A percentile compares a stretch with the other conserved stretches of the same genome.
These are phyloP conservation scores for Xylariaceae sp. DNA, from an alignment of 2,329 filamentous ascomycete genomes.

Conservation along the genomic window DNA sequence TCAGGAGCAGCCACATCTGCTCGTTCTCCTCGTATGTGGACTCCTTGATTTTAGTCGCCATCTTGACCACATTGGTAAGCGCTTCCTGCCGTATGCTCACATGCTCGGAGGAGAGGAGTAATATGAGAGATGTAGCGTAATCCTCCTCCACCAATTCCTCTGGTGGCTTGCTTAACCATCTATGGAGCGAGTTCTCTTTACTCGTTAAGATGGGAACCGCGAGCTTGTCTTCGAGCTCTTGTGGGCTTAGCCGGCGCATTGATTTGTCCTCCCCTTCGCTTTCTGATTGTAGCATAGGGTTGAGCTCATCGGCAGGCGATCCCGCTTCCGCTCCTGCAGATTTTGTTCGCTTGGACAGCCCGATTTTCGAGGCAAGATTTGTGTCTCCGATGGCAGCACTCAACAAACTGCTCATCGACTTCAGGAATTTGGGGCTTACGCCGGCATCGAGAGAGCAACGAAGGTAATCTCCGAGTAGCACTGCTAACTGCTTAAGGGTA, in stretches of 20 bases:
- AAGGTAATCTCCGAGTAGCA: constrained; percentile 55
- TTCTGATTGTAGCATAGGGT: constrained; percentile 1
- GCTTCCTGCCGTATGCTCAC: constrained; percentile 75
- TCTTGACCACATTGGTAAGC: constrained; percentile 61
- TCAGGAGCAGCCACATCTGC: constrained; percentile 72
- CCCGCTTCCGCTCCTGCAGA: constrained; percentile 2
- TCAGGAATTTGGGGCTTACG: constrained; percentile 43
- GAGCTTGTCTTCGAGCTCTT: constrained; percentile 49
- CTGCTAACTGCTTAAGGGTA: constrained; percentile 43
- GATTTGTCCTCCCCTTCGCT: constrained; percentile 7
- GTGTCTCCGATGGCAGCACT: constrained; percentile 30
- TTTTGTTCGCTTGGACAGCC: constrained; percentile 17
- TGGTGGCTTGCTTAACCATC: constrained; percentile 71
- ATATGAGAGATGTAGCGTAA: constrained; percentile 62
- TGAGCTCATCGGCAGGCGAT: constrained; percentile 1
- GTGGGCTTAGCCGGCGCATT: constrained; percentile 26
- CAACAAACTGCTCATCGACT: constrained; percentile 40
- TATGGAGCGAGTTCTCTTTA: constrained; percentile 49
- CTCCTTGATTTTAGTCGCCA: constrained; percentile 56
- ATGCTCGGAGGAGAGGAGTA: constrained; percentile 71
- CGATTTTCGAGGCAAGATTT: constrained; percentile 32
- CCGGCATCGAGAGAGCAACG: constrained; percentile 47
- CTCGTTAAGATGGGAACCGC: constrained; percentile 41
- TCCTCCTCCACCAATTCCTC: constrained; percentile 77
- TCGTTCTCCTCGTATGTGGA: constrained; percentile 71